Evolutionary conservation across 2,329 filamentous ascomycete genomes (phyloP), one percentile per base, ranked within the genome.

Genomic region (Ceratocystis alfenasii): DNA sequence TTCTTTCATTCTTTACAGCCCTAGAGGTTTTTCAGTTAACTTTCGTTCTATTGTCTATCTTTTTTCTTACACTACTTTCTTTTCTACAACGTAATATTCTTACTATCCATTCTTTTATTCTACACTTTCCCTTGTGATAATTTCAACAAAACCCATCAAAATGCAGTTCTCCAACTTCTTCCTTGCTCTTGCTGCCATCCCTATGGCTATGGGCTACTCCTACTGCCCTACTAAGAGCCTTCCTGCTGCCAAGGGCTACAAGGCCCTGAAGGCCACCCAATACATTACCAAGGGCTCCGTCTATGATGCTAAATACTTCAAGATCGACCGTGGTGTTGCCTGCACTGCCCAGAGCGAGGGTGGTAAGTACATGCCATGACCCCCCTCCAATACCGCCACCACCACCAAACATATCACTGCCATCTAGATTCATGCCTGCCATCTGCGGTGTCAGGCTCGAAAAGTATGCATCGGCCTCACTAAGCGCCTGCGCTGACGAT

Each of bases 261-360:
- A 41, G 20, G 55, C 25, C 20, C 22, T 60, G 41, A 59, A 22
- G 3, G 20, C 53, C 5, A 7, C 36, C 22, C 28, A 25, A 17
- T 45, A 41, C 41, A 65, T 65, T 45, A 1, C 36, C 36, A 48
- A 59, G 36, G 41, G 25, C 25, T 12, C 72, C 70, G 67, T 69
- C 65, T 74, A 74, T 36, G 73, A 74, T 20, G 73, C 72, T 62
- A 69, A 70, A 12, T 69, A 73, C 55, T 70, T 67, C 64, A 65
- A 72, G 67, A 73, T 69, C 20, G 72, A 73, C 50, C 72, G 72
- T 15, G 72, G 72, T 66, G 69, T 69, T 55, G 63, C 67, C 7
- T 72, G 71, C 68, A 70, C 69, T 66, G 71, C 71, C 1, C 71
- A 72, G 63, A 48, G 4, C 0, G 71, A 72, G 63, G 71, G 71